These are phyloP conservation scores for Suillus spraguei DNA, from an alignment of 768 basidiomycete species.

Conservation along the genomic window DNA sequence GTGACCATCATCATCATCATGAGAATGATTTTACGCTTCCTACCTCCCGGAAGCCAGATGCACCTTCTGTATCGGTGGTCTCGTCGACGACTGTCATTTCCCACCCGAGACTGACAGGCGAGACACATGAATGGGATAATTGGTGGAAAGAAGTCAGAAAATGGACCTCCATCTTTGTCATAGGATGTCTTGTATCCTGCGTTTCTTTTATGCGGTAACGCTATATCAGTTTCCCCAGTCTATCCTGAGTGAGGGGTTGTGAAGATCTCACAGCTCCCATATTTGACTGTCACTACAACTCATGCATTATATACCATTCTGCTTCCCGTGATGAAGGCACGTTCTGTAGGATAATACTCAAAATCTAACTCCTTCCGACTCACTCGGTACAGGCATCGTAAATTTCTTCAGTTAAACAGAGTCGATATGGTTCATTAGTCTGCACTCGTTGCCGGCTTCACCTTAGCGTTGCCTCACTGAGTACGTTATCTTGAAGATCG, in stretches of 20 bases:
- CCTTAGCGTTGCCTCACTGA: too few relatives aligned
- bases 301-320: neutral
- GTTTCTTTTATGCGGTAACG: constrained; percentile 26
- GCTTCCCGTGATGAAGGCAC: too few relatives aligned
- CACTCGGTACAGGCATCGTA: too few relatives aligned
- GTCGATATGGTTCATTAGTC: too few relatives aligned
- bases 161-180: constrained; percentile 30
- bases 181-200: constrained; percentile 30
- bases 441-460: too few relatives aligned
- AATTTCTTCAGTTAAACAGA: too few relatives aligned
- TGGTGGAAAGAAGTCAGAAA: constrained; percentile 30
- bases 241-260: neutral
- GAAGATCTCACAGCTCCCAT: neutral
- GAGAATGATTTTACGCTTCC: neutral
- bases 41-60: too few relatives aligned
- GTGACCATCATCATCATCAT: neutral
- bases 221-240: neutral
- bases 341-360: too few relatives aligned
- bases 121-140: constrained; percentile 17
- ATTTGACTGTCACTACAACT: neutral
- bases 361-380: too few relatives aligned
- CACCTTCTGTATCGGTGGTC: too few relatives aligned
- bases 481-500: too few relatives aligned
- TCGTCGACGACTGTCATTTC: neutral
- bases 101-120: neutral